phyloP scores from a whole-genome alignment of 768 basidiomycete species.

The Kockovaella imperatae region DNA sequence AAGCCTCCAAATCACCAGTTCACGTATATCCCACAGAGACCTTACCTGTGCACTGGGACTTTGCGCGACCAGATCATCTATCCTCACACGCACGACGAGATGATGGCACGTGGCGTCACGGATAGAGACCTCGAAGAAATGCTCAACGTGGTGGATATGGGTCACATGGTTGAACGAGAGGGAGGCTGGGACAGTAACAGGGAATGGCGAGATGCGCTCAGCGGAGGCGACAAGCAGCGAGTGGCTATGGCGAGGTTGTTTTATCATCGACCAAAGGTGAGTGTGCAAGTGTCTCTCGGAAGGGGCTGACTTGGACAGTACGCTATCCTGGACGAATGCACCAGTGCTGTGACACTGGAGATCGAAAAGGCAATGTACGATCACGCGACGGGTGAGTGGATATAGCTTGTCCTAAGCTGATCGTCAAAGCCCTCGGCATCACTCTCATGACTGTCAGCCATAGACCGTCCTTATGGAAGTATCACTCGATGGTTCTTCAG shows the following conservation, averaged over 20 bases:
- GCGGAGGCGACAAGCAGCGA: slow-evolving; percentile 93
- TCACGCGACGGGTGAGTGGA: slow-evolving; percentile 56
- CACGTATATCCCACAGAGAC: slow-evolving; percentile 89
- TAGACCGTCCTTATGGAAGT: slow-evolving; percentile 73
- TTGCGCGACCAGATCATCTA: slow-evolving; percentile 95
- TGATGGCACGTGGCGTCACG: slow-evolving; percentile 67
- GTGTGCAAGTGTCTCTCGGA: slow-evolving; percentile 13
- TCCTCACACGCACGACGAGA: slow-evolving; percentile 72
- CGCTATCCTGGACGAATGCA: slow-evolving; percentile 93
- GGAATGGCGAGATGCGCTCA: slow-evolving; percentile 89
- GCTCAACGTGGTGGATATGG: slow-evolving; percentile 74
- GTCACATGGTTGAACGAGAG: slow-evolving; percentile 76
- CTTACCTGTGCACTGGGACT: slow-evolving; percentile 88
- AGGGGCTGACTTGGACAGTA: slow-evolving; percentile 52
- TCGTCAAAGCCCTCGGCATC: slow-evolving; percentile 58
- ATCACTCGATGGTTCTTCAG: slow-evolving; percentile 79
- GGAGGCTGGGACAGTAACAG: slow-evolving; percentile 88
- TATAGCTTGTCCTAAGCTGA: neutral
- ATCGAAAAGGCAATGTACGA: slow-evolving; percentile 95
- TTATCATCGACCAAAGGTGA: slow-evolving; percentile 84
- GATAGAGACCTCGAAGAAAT: slow-evolving; percentile 68
- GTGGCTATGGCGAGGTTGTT: slow-evolving; percentile 95
- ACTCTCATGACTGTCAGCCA: slow-evolving; percentile 93
- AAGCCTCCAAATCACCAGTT: slow-evolving; percentile 85
- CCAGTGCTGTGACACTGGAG: slow-evolving; percentile 83